Evolutionary conservation across 73 alveolate species (phyloP).

Genomic region (Tetrahymena elliotti): DNA sequence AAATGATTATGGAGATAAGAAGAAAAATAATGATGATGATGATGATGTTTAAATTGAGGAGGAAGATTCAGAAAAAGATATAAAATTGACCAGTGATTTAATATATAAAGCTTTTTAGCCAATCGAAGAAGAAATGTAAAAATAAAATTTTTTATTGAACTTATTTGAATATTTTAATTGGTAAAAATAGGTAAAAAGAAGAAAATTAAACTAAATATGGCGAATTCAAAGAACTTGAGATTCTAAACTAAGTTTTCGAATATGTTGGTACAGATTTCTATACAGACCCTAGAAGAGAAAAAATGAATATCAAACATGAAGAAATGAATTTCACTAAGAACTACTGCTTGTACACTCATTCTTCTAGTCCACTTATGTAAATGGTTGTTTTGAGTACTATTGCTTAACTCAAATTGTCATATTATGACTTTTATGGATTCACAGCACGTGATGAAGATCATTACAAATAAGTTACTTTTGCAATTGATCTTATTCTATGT

Average conservation of each 20-base stretch:
- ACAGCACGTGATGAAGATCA: background rate
- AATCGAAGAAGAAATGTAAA: background rate
- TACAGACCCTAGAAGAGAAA: background rate
- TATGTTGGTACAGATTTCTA: background rate
- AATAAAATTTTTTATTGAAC: too few relatives aligned
- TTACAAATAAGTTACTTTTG: background rate
- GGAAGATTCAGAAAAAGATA: background rate
- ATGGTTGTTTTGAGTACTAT: background rate
- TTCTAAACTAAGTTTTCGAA: background rate
- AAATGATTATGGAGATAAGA: background rate
- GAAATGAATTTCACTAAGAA: background rate
- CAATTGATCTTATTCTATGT: background rate
- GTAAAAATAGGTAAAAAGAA: background rate
- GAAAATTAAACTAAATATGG: background rate
- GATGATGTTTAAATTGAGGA: background rate
- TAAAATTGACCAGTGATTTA: background rate
- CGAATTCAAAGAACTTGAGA: background rate
- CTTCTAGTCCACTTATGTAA: background rate
- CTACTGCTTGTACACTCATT: background rate
- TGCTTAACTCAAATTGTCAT: background rate
- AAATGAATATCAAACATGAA: background rate
- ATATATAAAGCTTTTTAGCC: background rate
- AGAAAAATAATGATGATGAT: background rate
- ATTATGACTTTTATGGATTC: background rate
- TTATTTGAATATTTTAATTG: too few relatives aligned